Evolutionary conservation across 2,329 filamentous ascomycete species (phyloP).

Genomic region (Epichloe gansuensis): DNA sequence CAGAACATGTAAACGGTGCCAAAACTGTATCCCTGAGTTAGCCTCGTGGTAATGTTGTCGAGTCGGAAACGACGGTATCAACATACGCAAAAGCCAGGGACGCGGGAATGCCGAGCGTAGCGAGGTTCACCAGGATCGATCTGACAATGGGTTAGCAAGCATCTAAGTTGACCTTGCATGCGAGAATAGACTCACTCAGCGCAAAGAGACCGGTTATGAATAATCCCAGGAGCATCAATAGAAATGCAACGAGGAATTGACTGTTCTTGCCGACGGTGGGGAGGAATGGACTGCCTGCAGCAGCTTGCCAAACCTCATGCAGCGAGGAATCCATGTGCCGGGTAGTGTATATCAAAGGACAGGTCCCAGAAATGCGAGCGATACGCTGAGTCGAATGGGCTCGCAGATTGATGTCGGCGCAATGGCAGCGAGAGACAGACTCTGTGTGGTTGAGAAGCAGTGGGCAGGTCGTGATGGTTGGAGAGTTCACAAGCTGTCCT

Average conservation of each 20-base stretch:
- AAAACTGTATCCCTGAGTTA: conserved; percentile 45
- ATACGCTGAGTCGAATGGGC: background rate
- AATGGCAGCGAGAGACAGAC: background rate
- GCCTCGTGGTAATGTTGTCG: conserved; percentile 3
- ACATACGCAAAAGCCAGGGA: conserved; percentile 82
- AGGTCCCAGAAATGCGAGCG: background rate
- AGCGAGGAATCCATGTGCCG: conserved; percentile 66
- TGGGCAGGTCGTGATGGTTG: background rate
- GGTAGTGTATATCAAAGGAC: background rate
- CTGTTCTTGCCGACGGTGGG: conserved; percentile 68
- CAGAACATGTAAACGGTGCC: conserved; percentile 98
- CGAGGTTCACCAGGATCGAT: conserved; percentile 70
- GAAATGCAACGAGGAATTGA: conserved; percentile 74
- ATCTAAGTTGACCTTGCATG: background rate
- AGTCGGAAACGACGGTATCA: background rate
- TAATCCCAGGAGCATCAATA: conserved; percentile 60
- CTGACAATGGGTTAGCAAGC: conserved; percentile 30
- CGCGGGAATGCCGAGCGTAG: conserved; percentile 71
- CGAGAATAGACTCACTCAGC: conserved; percentile 66
- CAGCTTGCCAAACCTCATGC: conserved; percentile 86
- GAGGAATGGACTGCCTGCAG: conserved; percentile 73
- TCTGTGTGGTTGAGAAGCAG: background rate
- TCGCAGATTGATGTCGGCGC: background rate
- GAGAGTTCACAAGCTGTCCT: conserved; percentile 7
- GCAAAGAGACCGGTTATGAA: conserved; percentile 69